Evolutionary conservation across 192 early-diverging fungal species (phyloP), one percentile per base, ranked within the genome.

Genomic region (Backusella australiensis): DNA sequence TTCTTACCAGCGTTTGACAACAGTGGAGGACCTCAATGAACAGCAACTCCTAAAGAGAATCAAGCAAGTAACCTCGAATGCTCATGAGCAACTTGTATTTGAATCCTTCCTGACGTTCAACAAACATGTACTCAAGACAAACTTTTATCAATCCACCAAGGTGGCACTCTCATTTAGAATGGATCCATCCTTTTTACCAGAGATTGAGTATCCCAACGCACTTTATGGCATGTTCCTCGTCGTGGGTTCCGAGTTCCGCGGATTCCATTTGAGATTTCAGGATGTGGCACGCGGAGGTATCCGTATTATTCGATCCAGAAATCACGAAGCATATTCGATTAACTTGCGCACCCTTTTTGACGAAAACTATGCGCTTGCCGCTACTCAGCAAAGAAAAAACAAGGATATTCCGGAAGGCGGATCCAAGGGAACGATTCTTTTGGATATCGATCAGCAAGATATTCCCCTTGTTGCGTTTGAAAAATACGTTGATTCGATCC

Each of bases 321-420:
- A 99, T 88, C 85, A 86, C 76, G 98, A 99, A 85, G 92, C 95
- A 12, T 99, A 97, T 86, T 94, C 93, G 23, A 98, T 98, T 91
- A 99, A 99, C 90, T 86, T 96, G 83, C 90, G 98, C 77, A 93
- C 92, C 42, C 88, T 99, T 73, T 94, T 99, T 85, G 98, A 99
- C 85, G 98, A 99, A 87, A 99, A 99, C 90, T 98, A 98, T 86
- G 94, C 93, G 70, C 89, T 99, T 34, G 98, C 98, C 38, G 91
- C 93, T 38, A 98, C 97, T 32, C 98, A 99, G 85, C 97, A 98
- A 85, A 89, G 95, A 79, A 99, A 99, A 86, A 99, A 99, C 91
- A 99, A 99, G 88, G 97, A 99, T 82, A 98, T 99, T 77, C 98
- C 98, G 67, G 98, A 99, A 87, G 96, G 98, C 76, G 98, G 98